A percentile compares a stretch with the other conserved stretches of the same genome.
Evolutionary conservation across 2,329 filamentous ascomycete species (phyloP).

Genomic region (Ophiostoma ulmi): DNA sequence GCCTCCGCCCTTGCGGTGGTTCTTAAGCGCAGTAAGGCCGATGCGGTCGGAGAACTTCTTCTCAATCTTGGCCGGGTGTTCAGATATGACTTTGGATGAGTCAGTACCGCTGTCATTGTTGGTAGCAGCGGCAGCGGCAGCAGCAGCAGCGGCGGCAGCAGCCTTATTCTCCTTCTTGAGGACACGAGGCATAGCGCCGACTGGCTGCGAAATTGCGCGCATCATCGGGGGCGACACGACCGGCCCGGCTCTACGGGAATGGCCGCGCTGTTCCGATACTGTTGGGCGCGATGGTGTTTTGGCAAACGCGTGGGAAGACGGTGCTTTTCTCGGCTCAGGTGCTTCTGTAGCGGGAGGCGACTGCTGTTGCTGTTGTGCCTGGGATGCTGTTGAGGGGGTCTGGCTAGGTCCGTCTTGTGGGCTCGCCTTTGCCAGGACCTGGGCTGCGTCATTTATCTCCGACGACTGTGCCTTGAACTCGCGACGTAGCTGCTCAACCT

Average conservation of each 20-base stretch:
- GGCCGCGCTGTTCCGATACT: conserved; percentile 25
- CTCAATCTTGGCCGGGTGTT: conserved; percentile 41
- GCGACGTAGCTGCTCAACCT: conserved; percentile 48
- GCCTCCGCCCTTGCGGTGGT: conserved; percentile 42
- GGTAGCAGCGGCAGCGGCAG: neutral
- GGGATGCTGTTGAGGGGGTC: conserved; percentile 13
- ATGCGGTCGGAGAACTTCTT: conserved; percentile 74
- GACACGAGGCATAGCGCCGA: conserved; percentile 42
- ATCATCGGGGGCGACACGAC: conserved; percentile 49
- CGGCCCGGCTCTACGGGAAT: conserved; percentile 43
- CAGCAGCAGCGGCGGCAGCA: conserved; percentile 28
- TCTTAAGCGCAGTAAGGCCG: conserved; percentile 61
- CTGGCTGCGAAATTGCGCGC: conserved; percentile 50
- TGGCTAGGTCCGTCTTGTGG: neutral
- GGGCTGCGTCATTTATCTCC: conserved; percentile 31
- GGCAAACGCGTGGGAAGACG: neutral
- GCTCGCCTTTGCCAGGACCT: neutral
- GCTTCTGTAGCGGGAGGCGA: neutral
- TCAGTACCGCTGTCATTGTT: conserved; percentile 6
- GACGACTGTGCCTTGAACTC: conserved; percentile 40
- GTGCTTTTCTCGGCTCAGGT: neutral
- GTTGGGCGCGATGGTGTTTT: neutral
- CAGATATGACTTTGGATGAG: conserved; percentile 21
- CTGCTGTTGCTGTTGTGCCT: conserved; percentile 19
- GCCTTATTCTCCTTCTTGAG: conserved; percentile 40